Conservation (phyloP, 2,329 filamentous ascomycete genomes). For the Venturia asperata region DNA sequence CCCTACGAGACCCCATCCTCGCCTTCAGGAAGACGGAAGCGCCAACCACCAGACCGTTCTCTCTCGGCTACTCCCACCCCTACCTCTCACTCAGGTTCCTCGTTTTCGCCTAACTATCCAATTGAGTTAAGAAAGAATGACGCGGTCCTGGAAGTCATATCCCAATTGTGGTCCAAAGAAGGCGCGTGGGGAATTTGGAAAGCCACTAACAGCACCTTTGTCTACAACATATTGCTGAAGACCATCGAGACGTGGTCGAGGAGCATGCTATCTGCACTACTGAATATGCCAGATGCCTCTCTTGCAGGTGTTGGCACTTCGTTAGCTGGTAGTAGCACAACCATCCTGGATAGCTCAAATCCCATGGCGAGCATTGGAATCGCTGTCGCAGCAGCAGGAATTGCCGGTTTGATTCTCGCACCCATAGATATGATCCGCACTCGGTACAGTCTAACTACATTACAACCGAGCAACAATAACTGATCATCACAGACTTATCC, state of each 20-base stretch:
- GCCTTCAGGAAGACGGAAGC: conserved; percentile 41
- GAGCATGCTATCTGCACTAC: conserved; percentile 79
- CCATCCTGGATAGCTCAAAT: conserved; percentile 66
- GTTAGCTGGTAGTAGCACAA: neutral
- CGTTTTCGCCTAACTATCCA: conserved; percentile 45
- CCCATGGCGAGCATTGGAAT: conserved; percentile 76
- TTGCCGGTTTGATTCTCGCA: conserved; percentile 72
- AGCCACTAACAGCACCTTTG: conserved; percentile 80
- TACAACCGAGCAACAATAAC: neutral
- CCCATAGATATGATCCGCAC: conserved; percentile 89
- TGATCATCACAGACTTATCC: conserved; percentile 56
- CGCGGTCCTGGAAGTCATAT: conserved; percentile 78
- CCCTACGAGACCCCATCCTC: conserved; percentile 39
- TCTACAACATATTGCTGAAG: conserved; percentile 80
- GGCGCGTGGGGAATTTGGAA: conserved; percentile 94
- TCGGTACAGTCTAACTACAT: conserved; percentile 32
- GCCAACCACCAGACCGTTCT: conserved; percentile 38
- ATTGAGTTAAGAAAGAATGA: conserved; percentile 67
- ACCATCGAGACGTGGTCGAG: conserved; percentile 88
- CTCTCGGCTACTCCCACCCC: conserved; percentile 34
- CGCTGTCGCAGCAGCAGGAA: conserved; percentile 54
- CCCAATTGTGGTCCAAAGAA: conserved; percentile 82
- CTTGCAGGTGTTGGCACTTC: conserved; percentile 35
- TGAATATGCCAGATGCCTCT: conserved; percentile 81
- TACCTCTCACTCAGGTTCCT: conserved; percentile 31